A percentile compares a stretch with the other conserved stretches of the same genome.
phyloP scores from a whole-genome alignment of 1,284 basidiomycete genomes.

The Leccinum pachyderme region DNA sequence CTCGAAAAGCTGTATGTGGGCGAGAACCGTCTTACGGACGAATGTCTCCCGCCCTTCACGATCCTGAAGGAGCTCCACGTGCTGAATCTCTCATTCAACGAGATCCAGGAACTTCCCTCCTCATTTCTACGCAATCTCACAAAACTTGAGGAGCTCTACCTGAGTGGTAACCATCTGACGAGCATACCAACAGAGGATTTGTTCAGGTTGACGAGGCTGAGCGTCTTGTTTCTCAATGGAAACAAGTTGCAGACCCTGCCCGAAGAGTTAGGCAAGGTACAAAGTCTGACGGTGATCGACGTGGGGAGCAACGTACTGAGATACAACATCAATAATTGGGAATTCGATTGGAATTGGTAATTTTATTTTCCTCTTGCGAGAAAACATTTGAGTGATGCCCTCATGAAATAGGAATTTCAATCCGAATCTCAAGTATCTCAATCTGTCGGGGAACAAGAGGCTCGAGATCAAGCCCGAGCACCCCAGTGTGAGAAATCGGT shows the following conservation, averaged over 20 bases:
- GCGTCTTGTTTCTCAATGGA: constrained; percentile 87
- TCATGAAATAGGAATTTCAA: constrained; percentile 87
- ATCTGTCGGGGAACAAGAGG: constrained; percentile 84
- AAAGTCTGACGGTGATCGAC: constrained; percentile 81
- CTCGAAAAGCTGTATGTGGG: constrained; percentile 82
- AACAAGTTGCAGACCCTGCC: constrained; percentile 94
- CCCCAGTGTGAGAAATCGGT: constrained; percentile 19
- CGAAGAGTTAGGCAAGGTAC: constrained; percentile 84
- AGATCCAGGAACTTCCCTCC: constrained; percentile 86
- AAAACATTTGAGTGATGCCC: constrained; percentile 5
- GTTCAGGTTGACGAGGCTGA: constrained; percentile 63
- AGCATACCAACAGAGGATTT: constrained; percentile 89
- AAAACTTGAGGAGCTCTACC: constrained; percentile 82
- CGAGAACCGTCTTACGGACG: constrained; percentile 88
- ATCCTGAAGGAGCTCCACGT: constrained; percentile 76
- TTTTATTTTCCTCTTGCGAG: constrained; percentile 19
- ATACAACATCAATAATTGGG: constrained; percentile 99
- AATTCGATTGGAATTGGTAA: constrained; percentile 99
- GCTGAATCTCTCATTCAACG: constrained; percentile 95
- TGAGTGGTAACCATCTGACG: constrained; percentile 92
- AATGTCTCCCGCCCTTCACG: constrained; percentile 74
- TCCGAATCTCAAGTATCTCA: constrained; percentile 86
- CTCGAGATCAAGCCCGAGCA: constrained; percentile 79
- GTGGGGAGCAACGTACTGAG: constrained; percentile 94
- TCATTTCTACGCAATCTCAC: constrained; percentile 72